Evolutionary conservation across 1,284 basidiomycete genomes (phyloP).

Genomic region (Inonotus hispidus): DNA sequence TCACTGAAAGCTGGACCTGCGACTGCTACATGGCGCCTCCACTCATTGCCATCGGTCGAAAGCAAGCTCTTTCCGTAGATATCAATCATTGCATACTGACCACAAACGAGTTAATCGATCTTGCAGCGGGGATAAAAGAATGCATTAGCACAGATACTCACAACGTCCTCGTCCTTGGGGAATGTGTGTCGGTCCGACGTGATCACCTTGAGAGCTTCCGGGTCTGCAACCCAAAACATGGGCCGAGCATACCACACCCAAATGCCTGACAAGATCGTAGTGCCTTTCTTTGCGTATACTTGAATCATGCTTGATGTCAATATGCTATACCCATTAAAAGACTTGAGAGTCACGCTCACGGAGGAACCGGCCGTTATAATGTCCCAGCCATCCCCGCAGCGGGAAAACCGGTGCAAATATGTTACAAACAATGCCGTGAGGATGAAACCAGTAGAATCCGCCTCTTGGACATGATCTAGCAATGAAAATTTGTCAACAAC

Average conservation of each 20-base stretch:
- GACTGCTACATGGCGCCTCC: slow-evolving; percentile 25
- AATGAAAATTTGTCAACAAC: no score
- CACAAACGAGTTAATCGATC: not conserved
- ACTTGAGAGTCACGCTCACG: not conserved
- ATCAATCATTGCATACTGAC: slow-evolving; percentile 5
- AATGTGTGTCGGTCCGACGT: slow-evolving; percentile 14
- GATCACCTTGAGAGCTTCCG: slow-evolving; percentile 7
- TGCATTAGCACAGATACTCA: not conserved
- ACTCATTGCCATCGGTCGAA: slow-evolving; percentile 26
- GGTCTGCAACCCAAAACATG: slow-evolving; percentile 10
- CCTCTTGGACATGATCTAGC: not conserved
- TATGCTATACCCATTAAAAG: not conserved
- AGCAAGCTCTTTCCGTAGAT: slow-evolving; percentile 25
- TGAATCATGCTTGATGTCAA: no score
- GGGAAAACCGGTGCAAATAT: slow-evolving; percentile 3
- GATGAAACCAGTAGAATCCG: slow-evolving; percentile 5
- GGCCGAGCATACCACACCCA: not conserved
- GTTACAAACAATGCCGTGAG: not conserved
- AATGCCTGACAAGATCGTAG: slow-evolving; percentile 8
- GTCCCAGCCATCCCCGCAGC: slow-evolving; percentile 3
- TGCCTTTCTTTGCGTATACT: slow-evolving; percentile 13
- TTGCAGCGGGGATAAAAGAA: not conserved
- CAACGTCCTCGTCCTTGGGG: slow-evolving; percentile 3
- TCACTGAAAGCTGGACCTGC: slow-evolving; percentile 19
- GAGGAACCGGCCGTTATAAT: slow-evolving; percentile 4